Conservation (phyloP, 1,284 basidiomycete genomes). For the Ceratobasidium sp. region DNA sequence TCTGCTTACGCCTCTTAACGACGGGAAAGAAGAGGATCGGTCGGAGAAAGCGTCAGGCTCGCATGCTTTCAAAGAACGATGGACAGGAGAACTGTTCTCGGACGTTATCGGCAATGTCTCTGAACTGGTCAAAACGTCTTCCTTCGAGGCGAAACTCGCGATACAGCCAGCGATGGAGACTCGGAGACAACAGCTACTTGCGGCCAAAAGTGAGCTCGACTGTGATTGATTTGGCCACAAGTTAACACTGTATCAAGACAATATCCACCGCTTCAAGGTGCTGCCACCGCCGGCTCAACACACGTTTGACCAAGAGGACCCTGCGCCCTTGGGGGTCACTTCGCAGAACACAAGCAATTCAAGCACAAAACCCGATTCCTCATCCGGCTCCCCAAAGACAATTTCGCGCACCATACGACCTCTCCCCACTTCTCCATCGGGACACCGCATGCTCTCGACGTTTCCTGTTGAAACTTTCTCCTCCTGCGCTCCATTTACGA, state of each 20-base stretch:
- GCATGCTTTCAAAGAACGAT: not conserved
- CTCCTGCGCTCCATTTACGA: not conserved
- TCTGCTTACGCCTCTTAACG: conserved; percentile 1
- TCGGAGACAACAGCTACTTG: conserved; percentile 6
- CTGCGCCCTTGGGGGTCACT: not conserved
- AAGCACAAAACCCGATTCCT: not conserved
- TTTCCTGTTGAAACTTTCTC: not conserved
- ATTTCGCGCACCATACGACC: conserved; percentile 5
- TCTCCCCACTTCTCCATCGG: not conserved
- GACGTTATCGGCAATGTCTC: conserved; percentile 30
- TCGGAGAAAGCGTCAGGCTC: not conserved
- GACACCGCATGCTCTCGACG: conserved; percentile 33
- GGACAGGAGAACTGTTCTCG: conserved; percentile 26
- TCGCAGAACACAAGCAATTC: not conserved
- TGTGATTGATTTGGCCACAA: not conserved
- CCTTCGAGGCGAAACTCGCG: conserved; percentile 32
- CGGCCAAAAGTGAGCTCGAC: conserved; percentile 26
- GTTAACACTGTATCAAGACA: conserved; percentile 11
- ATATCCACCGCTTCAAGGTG: conserved; percentile 15
- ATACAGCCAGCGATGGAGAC: conserved; percentile 29
- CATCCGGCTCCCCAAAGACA: conserved; percentile 1
- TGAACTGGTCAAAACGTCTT: conserved; percentile 19
- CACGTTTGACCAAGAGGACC: not conserved
- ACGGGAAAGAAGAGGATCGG: not conserved
- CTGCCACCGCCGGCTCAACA: conserved; percentile 13